phyloP scores from a whole-genome alignment of 306 rosid species.

The Lablab purpureus region DNA sequence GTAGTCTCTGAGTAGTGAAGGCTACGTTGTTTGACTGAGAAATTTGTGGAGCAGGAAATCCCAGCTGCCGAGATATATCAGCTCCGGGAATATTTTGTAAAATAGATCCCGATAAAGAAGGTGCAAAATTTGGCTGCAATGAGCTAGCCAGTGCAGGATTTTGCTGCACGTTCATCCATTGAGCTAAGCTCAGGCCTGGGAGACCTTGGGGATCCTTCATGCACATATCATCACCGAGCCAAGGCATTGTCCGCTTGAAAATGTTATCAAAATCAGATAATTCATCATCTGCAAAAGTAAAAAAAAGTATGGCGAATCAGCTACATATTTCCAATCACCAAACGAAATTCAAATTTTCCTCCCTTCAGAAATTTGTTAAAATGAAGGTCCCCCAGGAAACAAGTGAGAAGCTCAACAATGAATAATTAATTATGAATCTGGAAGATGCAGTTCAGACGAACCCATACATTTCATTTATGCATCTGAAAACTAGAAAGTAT shows the following conservation, averaged over 20 bases:
- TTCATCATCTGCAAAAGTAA: slow-evolving; percentile 74
- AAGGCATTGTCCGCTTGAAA: slow-evolving; percentile 85
- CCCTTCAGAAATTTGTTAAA: slow-evolving; percentile 1
- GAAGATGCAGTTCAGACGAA: neutral
- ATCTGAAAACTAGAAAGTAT: neutral
- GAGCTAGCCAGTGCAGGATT: slow-evolving; percentile 72
- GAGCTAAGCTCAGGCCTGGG: slow-evolving; percentile 88
- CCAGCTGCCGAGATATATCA: slow-evolving; percentile 79
- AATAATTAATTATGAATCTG: neutral
- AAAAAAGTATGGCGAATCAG: slow-evolving; percentile 1
- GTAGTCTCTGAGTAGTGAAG: slow-evolving; percentile 67
- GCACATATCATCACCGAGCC: slow-evolving; percentile 86
- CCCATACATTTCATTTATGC: slow-evolving; percentile 1
- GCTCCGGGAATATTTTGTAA: slow-evolving; percentile 72
- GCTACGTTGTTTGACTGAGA: slow-evolving; percentile 71
- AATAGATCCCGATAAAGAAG: slow-evolving; percentile 69
- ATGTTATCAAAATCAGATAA: slow-evolving; percentile 69
- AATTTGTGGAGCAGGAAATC: slow-evolving; percentile 67
- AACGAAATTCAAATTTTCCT: neutral
- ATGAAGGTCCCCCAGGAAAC: neutral
- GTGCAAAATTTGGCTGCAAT: slow-evolving; percentile 73
- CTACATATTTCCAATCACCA: slow-evolving; percentile 12
- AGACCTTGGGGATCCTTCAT: slow-evolving; percentile 85
- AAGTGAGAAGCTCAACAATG: slow-evolving; percentile 13
- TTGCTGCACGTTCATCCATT: slow-evolving; percentile 98